Evolutionary conservation across 352 stramenopile genomes (phyloP).

Genomic region (Globisporangium splendens): DNA sequence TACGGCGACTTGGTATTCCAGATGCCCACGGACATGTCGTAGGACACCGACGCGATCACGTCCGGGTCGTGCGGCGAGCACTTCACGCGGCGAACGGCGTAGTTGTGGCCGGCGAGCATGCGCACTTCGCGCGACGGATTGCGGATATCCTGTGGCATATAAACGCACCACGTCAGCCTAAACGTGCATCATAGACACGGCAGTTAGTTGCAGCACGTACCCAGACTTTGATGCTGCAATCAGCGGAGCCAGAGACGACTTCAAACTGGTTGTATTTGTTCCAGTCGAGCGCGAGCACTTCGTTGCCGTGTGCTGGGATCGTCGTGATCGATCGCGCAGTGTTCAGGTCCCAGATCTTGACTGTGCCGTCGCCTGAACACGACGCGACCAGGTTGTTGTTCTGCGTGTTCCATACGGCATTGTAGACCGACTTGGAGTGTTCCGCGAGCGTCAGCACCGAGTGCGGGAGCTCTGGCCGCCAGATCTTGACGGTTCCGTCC

Average conservation of each 20-base stretch:
- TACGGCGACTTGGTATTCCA: constrained; percentile 87
- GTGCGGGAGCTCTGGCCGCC: constrained; percentile 63
- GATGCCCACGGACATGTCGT: constrained; percentile 89
- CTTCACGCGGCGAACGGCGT: constrained; percentile 80
- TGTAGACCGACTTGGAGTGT: constrained; percentile 79
- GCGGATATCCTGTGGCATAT: constrained; percentile 58
- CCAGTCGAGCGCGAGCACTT: constrained; percentile 88
- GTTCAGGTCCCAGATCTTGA: constrained; percentile 85
- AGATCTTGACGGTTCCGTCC: constrained; percentile 87
- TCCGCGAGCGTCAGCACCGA: constrained; percentile 77
- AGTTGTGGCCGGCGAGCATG: constrained; percentile 75
- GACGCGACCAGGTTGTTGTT: constrained; percentile 64
- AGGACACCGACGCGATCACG: constrained; percentile 82
- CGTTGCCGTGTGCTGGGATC: constrained; percentile 73
- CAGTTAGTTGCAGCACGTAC: constrained; percentile 19
- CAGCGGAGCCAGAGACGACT: constrained; percentile 81
- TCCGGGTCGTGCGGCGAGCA: constrained; percentile 81
- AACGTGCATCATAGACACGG: background rate
- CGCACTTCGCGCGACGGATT: constrained; percentile 65
- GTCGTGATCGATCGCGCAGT: constrained; percentile 42
- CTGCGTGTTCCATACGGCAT: constrained; percentile 84
- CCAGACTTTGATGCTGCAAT: constrained; percentile 85
- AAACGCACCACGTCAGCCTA: background rate
- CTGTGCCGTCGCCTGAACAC: constrained; percentile 66
- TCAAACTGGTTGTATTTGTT: constrained; percentile 92